Evolutionary conservation across 768 basidiomycete species (phyloP).

Genomic region (Psilocybe sp.): DNA sequence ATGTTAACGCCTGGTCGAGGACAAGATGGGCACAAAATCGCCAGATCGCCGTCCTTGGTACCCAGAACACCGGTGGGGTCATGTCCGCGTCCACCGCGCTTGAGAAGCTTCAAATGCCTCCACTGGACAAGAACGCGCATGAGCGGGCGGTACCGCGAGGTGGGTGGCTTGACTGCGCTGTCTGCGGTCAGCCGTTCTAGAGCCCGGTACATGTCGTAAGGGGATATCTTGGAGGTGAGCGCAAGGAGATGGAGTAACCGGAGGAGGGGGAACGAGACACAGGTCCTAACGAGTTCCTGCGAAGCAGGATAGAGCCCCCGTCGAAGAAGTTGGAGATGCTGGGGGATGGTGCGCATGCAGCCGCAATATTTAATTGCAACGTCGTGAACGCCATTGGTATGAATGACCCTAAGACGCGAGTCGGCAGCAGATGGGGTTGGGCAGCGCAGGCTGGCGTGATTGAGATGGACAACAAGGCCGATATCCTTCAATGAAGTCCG

Average conservation of each 20-base stretch:
- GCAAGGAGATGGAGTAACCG: background rate
- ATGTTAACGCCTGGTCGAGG: no score
- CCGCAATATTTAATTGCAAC: slow-evolving; percentile 4
- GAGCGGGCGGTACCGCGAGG: no score
- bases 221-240: background rate
- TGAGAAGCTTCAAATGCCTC: no score
- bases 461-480: slow-evolving; percentile 1
- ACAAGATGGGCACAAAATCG: no score
- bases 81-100: no score
- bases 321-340: slow-evolving; percentile 2
- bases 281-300: background rate
- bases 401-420: background rate
- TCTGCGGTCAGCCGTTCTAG: no score
- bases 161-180: no score
- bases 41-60: no score
- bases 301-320: slow-evolving; percentile 1
- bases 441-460: background rate
- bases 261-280: background rate
- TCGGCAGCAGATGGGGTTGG: background rate
- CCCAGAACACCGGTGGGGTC: no score
- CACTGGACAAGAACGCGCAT: no score
- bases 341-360: background rate
- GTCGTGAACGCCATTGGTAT: slow-evolving; percentile 3
- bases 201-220: no score
- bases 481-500: background rate